Conservation (phyloP, 2,329 filamentous ascomycete species). For the Mycocentrospora acerina region DNA sequence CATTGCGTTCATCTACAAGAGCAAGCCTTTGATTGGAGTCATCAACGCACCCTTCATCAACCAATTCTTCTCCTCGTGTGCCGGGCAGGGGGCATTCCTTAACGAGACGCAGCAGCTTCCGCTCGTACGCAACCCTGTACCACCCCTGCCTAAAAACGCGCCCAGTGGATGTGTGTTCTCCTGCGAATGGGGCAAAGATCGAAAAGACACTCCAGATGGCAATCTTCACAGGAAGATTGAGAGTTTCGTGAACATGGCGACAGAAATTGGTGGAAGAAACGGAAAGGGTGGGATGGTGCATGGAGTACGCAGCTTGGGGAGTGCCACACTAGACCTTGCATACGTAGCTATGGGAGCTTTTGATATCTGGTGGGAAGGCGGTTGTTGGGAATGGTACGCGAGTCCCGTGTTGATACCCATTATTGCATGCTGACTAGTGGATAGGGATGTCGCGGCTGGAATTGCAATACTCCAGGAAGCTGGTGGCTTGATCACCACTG, state of each 20-base stretch:
- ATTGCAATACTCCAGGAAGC: constrained; percentile 73
- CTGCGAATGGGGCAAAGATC: constrained; percentile 80
- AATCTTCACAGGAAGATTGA: constrained; percentile 73
- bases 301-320: constrained; percentile 69
- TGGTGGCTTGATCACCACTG: constrained; percentile 71
- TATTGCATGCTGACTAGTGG: constrained; percentile 9
- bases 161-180: constrained; percentile 71
- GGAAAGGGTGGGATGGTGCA: constrained; percentile 79
- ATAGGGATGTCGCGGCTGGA: constrained; percentile 72
- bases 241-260: constrained; percentile 74
- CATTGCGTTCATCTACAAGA: constrained; percentile 66
- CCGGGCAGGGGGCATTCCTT: constrained; percentile 67
- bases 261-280: constrained; percentile 61
- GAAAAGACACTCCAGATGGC: constrained; percentile 64
- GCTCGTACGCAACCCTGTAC: constrained; percentile 62
- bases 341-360: constrained; percentile 75
- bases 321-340: constrained; percentile 72
- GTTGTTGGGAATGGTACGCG: constrained; percentile 73
- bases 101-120: constrained; percentile 66
- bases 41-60: constrained; percentile 71
- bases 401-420: neutral
- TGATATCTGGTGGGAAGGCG: constrained; percentile 83
- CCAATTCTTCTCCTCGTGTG: constrained; percentile 69
- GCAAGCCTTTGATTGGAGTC: constrained; percentile 66
- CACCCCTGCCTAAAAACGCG: constrained; percentile 63